Base-by-base conservation (phyloP, 2,329 filamentous ascomycete species). In the Exophiala oligosperma region DNA sequence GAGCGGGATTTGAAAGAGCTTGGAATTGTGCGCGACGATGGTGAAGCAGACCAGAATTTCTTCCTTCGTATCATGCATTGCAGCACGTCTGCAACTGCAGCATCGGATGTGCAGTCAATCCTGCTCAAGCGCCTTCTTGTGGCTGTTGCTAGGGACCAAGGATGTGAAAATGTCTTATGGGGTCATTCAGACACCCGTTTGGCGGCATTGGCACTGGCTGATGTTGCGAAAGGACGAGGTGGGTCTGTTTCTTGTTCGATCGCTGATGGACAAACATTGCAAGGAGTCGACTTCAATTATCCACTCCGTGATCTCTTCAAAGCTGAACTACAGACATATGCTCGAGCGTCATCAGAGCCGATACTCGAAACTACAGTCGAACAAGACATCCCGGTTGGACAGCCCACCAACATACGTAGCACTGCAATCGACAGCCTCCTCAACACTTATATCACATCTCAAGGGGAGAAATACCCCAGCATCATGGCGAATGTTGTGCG, bases 401-500 rank as follows among this genome's bases (percentile, higher is more conserved):
- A 28, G 57, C 72, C 51, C 59, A 68, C 59, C 65, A 73, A 51
- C 73, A 88, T 69, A 74, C 90, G 87, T 70, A 88, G 91, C 64
- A 82, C 91, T 47, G 95, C 91, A 47, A 97, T 99, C 67, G 92
- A 97, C 70, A 88, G 92, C 66, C 83, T 99, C 54, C 92, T 97
- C 87, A 77, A 81, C 57, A 87, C 91, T 57, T 99, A 97, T 72
- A 96, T 99, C 69, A 84, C 85, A 64, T 88, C 86, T 41, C 91
- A 96, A 14, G 92, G 96, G 71, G 84, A 85, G 64, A 89, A 88
- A 59, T 97, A 95, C 69, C 90, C 92, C 2, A 91, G 90, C 55
- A 91, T 97, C 56, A 92, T 99, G 65, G 89, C 92, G 32, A 99
- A 99, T 71, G 94, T 99, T 8, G 93, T 97, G 4, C 85, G 91